Percentiles rank a stretch among this genome's conserved stretches.
Evolutionary conservation across 805 yeast species (phyloP).

Genomic region (Scheffersomyces spartinae): DNA sequence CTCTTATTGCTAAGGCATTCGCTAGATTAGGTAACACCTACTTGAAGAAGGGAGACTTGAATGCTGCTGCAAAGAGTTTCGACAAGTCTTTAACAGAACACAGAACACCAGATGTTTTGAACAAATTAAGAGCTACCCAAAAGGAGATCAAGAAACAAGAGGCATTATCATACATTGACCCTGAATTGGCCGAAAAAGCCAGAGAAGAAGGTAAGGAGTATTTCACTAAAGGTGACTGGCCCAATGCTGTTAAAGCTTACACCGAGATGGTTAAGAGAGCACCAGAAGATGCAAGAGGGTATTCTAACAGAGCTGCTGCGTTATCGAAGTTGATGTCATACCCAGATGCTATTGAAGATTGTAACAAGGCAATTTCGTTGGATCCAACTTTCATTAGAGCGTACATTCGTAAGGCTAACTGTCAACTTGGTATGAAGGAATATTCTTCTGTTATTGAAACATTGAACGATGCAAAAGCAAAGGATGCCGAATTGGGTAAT

Average conservation of each 20-base stretch:
- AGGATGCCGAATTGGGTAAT: conserved; percentile 57
- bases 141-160: conserved; percentile 74
- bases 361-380: conserved; percentile 76
- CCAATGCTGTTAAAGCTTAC: conserved; percentile 87
- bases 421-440: conserved; percentile 84
- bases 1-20: conserved; percentile 81
- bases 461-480: conserved; percentile 62
- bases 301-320: conserved; percentile 97
- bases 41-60: conserved; percentile 61
- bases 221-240: conserved; percentile 92
- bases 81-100: conserved; percentile 94
- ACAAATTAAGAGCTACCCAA: conserved; percentile 79
- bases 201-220: conserved; percentile 83
- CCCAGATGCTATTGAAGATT: conserved; percentile 92
- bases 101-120: conserved; percentile 87
- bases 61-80: conserved; percentile 63
- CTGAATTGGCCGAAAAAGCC: conserved; percentile 91
- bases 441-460: conserved; percentile 75
- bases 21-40: conserved; percentile 83
- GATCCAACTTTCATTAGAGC: conserved; percentile 92
- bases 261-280: conserved; percentile 93
- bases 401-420: conserved; percentile 92
- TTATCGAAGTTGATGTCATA: conserved; percentile 88
- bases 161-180: conserved; percentile 69
- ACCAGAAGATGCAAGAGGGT: conserved; percentile 95